Base-by-base conservation (phyloP, 2,329 filamentous ascomycete genomes). In the Talaromyces sp. region DNA sequence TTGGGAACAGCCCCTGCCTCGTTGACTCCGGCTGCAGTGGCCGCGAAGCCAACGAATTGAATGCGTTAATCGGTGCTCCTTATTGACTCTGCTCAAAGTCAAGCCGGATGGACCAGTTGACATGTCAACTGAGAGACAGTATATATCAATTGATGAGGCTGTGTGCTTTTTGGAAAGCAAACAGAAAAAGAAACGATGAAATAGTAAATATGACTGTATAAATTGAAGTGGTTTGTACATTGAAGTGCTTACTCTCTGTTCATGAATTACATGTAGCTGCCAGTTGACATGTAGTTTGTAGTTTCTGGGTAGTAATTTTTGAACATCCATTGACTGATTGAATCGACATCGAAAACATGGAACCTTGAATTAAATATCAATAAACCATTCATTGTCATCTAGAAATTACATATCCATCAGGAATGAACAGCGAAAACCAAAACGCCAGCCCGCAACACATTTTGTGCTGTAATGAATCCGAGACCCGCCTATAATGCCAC, bases 351-450 rank as follows among this genome's bases (percentile, higher is more conserved):
- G 6, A n/a, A n/a, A n/a, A 33, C 31, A 33, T 33, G 8, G 10
- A 9, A 33, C 31, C 31, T 9, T 33, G 31, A 7, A 33, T 23
- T 23, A 23, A 23, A 33, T 16, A n/a, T 40, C 14, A 40, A 40
- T 40, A 40, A 40, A 31, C 16, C 56, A 31, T 56, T 57, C 52
- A 62, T 62, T 62, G 56, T 57, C 51, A 62, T 62, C 61, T 62
- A 62, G 16, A 50, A 52, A 31, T 51, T 36, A 51, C 52, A 59
- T 23, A 50, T 59, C 57, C 34, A 60, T 57, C 56, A 53, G 58
- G 40, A 56, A 62, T 31, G 30, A 62, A 51, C 54, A 51, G 18
- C 31, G 44, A 27, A 42, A 50, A 36, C 16, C 14, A 31, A 52
- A 31, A 58, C 51, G 55, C 36, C 34, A 42, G 23, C 23, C 23